Evolutionary conservation across 345 rosid species (phyloP).

Genomic region (Heritiera littoralis): DNA sequence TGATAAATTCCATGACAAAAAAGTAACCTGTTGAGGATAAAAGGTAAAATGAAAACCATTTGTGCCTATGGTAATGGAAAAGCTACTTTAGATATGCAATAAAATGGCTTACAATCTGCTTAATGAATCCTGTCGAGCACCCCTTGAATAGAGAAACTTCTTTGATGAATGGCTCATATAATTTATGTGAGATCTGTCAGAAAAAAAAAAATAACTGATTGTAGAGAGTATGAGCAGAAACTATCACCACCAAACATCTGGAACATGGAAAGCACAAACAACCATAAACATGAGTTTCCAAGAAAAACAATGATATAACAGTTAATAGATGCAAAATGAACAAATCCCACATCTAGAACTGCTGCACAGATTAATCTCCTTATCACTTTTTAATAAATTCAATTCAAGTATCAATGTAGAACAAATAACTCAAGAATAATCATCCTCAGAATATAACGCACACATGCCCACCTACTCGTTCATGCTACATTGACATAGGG

Average conservation of each 20-base stretch:
- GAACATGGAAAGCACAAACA: neutral
- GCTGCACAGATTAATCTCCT: neutral
- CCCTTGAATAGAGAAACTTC: constrained; percentile 69
- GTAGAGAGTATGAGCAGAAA: neutral
- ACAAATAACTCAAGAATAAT: neutral
- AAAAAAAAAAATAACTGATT: neutral
- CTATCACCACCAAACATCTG: constrained; percentile 2
- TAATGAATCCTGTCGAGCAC: constrained; percentile 74
- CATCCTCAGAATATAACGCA: neutral
- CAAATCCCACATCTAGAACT: neutral
- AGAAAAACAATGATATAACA: neutral
- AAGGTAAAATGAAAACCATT: neutral
- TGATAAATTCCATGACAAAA: neutral
- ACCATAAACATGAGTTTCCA: neutral
- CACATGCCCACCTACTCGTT: neutral
- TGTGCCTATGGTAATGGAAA: neutral
- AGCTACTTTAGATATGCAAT: neutral
- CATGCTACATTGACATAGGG: neutral
- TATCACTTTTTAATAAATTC: neutral
- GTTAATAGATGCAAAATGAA: neutral
- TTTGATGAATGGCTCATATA: constrained; percentile 69
- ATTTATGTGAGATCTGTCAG: constrained; percentile 67
- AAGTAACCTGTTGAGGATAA: neutral
- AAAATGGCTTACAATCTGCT: constrained; percentile 66
- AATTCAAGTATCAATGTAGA: no score